Conservation (phyloP, 1,284 basidiomycete genomes). For the Pterulicium gracile region DNA sequence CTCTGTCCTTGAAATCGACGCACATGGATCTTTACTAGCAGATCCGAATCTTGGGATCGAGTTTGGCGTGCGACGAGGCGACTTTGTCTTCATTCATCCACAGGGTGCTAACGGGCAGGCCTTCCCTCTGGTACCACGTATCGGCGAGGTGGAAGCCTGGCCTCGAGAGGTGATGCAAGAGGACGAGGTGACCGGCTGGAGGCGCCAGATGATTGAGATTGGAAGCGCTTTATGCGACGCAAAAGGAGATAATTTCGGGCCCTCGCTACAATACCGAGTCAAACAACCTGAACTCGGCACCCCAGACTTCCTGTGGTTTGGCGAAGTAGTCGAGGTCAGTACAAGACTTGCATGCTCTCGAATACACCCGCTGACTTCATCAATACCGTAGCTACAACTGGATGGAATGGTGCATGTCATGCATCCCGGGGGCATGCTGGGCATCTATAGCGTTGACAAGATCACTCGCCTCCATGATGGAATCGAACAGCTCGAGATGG, state of each 20-base stretch:
- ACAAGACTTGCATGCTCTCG: constrained; percentile 7
- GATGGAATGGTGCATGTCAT: constrained; percentile 61
- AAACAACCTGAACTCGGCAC: no score
- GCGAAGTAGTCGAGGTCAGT: constrained; percentile 67
- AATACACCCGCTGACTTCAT: constrained; percentile 5
- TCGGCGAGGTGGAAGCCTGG: constrained; percentile 74
- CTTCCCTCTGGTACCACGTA: constrained; percentile 54
- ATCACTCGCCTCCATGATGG: constrained; percentile 66
- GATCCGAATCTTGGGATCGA: constrained; percentile 33
- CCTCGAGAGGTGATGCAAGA: constrained; percentile 49
- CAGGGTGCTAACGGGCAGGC: constrained; percentile 37
- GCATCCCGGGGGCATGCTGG: constrained; percentile 40
- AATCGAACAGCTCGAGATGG: constrained; percentile 68
- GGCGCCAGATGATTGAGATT: constrained; percentile 54
- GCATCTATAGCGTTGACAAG: constrained; percentile 47
- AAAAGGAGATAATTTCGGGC: no score
- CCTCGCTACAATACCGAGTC: no score
- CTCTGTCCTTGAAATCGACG: constrained; percentile 82
- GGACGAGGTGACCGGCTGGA: constrained; percentile 52
- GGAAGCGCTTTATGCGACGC: no score
- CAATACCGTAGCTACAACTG: constrained; percentile 43
- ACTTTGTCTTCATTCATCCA: constrained; percentile 73
- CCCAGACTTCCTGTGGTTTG: constrained; percentile 62
- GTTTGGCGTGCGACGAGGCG: constrained; percentile 75
- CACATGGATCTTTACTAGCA: constrained; percentile 55